Conservation (phyloP, 2,329 filamentous ascomycete genomes). For the Colletotrichum costaricense region DNA sequence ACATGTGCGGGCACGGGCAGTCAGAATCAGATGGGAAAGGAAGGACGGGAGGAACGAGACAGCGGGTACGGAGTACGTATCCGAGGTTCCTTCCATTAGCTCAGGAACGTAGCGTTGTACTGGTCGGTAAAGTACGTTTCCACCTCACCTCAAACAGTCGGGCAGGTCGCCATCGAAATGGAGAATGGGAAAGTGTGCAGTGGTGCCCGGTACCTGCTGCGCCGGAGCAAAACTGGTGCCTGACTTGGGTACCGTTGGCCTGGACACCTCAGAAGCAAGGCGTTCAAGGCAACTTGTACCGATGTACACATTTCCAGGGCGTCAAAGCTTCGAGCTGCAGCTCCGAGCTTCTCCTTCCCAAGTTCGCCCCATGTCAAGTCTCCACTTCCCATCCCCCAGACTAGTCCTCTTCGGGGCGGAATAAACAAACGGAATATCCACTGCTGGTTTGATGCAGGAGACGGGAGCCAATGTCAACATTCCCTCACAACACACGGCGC, state of each 20-base stretch:
- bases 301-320: background rate
- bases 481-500: slow-evolving; percentile 19
- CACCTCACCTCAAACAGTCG: background rate
- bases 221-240: slow-evolving; percentile 4
- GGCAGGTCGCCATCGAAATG: slow-evolving; percentile 2
- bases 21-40: background rate
- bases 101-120: background rate
- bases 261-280: slow-evolving; percentile 32
- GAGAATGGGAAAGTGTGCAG: background rate
- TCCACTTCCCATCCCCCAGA: slow-evolving; percentile 1
- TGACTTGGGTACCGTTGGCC: background rate
- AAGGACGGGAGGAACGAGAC: background rate
- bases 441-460: slow-evolving; percentile 5
- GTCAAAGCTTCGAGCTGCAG: slow-evolving; percentile 23
- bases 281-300: background rate
- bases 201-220: slow-evolving; percentile 10
- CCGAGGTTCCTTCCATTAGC: background rate
- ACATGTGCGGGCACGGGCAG: background rate
- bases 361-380: background rate
- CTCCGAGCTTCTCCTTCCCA: background rate
- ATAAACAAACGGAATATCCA: slow-evolving; percentile 35
- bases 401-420: slow-evolving; percentile 27
- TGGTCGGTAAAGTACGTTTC: too few species aligned
- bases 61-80: background rate
- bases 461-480: slow-evolving; percentile 33